Percentiles rank a stretch among this genome's conserved stretches.
These are phyloP conservation scores for Cyanodermella asteris DNA, from an alignment of 2,329 filamentous ascomycete species.

Conservation along the genomic window DNA sequence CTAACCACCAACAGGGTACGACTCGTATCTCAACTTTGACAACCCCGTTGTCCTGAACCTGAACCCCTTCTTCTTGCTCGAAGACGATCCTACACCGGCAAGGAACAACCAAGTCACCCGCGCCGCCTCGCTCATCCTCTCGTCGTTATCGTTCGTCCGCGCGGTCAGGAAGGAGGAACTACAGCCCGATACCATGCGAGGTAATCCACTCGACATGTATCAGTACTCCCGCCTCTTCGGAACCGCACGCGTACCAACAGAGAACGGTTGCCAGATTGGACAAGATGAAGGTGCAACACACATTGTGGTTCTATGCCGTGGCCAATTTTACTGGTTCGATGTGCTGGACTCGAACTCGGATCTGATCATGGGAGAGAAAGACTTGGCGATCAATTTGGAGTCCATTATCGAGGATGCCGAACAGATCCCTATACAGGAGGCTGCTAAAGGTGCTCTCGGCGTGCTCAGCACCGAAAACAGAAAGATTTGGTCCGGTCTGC, in stretches of 20 bases:
- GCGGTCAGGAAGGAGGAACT: constrained; percentile 86
- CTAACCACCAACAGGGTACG: constrained; percentile 94
- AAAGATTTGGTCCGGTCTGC: constrained; percentile 80
- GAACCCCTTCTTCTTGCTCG: constrained; percentile 91
- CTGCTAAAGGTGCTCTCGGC: constrained; percentile 82
- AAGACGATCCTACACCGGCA: constrained; percentile 91
- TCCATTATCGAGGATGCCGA: constrained; percentile 81
- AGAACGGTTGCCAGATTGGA: constrained; percentile 85
- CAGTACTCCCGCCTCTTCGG: constrained; percentile 92
- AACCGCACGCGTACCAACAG: constrained; percentile 80
- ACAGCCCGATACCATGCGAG: constrained; percentile 65
- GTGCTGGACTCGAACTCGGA: constrained; percentile 87
- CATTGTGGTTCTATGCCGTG: constrained; percentile 76
- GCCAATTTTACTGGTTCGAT: constrained; percentile 98
- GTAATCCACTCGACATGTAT: constrained; percentile 86
- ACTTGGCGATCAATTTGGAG: constrained; percentile 74
- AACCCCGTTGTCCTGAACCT: constrained; percentile 94
- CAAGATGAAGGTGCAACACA: constrained; percentile 89
- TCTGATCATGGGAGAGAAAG: constrained; percentile 90
- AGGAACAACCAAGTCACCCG: constrained; percentile 92
- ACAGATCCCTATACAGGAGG: constrained; percentile 75
- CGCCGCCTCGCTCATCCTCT: constrained; percentile 77
- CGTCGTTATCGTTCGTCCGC: constrained; percentile 74
- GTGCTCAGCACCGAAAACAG: constrained; percentile 91
- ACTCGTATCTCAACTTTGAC: constrained; percentile 94